Base-by-base conservation (phyloP, 1,139 yeast genomes). In the Suhomyces panamericanus region DNA sequence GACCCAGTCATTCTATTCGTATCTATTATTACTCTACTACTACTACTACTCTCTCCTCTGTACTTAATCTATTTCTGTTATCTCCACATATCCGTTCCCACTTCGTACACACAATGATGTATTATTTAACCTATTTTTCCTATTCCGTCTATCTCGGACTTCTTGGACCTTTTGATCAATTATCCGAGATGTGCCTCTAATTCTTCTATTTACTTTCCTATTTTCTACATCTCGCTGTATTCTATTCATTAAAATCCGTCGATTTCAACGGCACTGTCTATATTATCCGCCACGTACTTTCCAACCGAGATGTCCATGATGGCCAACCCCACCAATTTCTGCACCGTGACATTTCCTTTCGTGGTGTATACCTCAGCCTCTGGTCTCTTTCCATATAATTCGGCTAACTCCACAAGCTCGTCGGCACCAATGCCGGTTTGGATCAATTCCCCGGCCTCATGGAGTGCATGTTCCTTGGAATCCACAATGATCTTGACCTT, bases 371-470 rank as follows among this genome's bases (percentile, higher is more conserved):
- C 39, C 28, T 53, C 20, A 22, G 40, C 12, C 12, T 48, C 43
- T 2, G 42, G 37, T 3, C 49, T 47, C 1, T 38, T 32, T 27
- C 50, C 17, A 41, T 55, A 57, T 41, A 79, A 51, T 12, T 73
- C 70, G 0, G 77, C 69, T 41, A 82, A 56, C 53, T 79, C 83
- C 9, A 79, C 58, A 41, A 81, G 61, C 14, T 73, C 64, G 3
- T 60, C 58, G 1, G 49, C 59, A 0, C 55, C 50, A 20, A 78
- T 70, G 1, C 61, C 62, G 32, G 75, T 68, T 56, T 75, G 75
- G 46, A 82, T 71, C 49, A 82, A 60, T 50, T 84, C 89, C 1
- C 90, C 90, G 0, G 89, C 83, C 60, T 84, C 90, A 6, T 64
- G 66, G 24, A 79, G 58, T 4, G 81, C 71, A 48, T 82, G 85